Evolutionary conservation across 75 land plant genomes (phyloP), one percentile per base, ranked within the genome.

Genomic region (Sequoiadendron giganteum): DNA sequence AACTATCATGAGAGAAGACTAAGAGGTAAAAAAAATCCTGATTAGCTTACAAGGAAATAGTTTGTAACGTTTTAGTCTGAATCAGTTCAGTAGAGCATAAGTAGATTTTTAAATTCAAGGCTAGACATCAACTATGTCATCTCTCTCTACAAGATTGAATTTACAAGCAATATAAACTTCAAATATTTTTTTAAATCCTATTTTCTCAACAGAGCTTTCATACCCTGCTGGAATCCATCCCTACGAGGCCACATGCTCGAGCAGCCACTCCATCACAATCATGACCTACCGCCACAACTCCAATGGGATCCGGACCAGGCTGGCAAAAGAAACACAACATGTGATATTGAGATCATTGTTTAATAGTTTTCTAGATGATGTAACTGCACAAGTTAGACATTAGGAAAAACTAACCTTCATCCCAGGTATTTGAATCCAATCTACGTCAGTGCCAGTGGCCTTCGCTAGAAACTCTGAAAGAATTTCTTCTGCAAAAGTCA

Each of bases 341-440:
- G 18, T 73, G 43, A 19, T 21, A 72, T 72, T 28, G 14, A 83
- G 83, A 87, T 7, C 38, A 81, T 40, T 82, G n/a, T 65, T 42
- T 32, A 38, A 77, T n/a, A 78, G 25, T 40, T 83, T 21, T 3
- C 43, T 28, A 82, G 11, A 87, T 34, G 14, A 84, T 87, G 19
- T 19, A 86, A 25, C 40, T n/a, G 38, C 42, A 75, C 34, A 15
- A 86, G 85, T 38, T 72, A 39, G 28, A 76, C 11, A 21, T 13
- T 13, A 39, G 45, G 19, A 85, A 84, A 87, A 40, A 56, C 89
- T 16, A 85, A 92, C 93, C 93, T 92, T 92, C 93, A 92, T 92
- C 87, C 93, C 93, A 87, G 93, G 93, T 86, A 92, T 89, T 90
- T 92, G 93, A 83, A 92, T 91, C 93, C 93, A 92, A 78, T 92